Evolutionary conservation across 169 alveolate species (phyloP).

Genomic region (Eimeria maxima): DNA sequence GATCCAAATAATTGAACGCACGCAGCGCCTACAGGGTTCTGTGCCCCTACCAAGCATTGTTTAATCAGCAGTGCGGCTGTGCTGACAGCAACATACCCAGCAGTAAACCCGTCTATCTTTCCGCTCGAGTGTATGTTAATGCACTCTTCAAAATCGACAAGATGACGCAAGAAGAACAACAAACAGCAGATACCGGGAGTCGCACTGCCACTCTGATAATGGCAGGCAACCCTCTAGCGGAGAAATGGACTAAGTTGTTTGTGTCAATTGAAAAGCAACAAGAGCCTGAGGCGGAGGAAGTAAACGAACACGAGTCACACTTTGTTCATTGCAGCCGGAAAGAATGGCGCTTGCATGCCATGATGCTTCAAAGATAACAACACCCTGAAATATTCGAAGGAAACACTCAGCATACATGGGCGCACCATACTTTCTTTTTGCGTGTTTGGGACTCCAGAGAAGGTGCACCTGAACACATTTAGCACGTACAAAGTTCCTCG

Average conservation of each 20-base stretch:
- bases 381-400: neutral
- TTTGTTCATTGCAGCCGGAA: neutral
- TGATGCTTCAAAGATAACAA: neutral
- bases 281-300: conserved; percentile 7
- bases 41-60: neutral
- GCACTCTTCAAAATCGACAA: neutral
- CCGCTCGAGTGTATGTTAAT: neutral
- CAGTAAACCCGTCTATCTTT: neutral
- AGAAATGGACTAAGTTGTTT: conserved; percentile 12
- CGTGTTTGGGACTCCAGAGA: too few relatives aligned
- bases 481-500: neutral
- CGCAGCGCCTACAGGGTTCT: neutral
- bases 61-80: neutral
- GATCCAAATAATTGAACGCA: neutral
- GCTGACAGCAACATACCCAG: neutral
- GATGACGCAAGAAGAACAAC: conserved; percentile 1
- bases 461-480: neutral
- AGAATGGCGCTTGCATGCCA: neutral
- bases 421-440: neutral
- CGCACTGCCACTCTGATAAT: neutral
- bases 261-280: neutral
- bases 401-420: neutral
- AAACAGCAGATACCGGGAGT: neutral
- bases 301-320: neutral
- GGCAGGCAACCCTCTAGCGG: neutral